Evolutionary conservation across 257 asterid species (phyloP).

Genomic region (Penstemon eatonii): DNA sequence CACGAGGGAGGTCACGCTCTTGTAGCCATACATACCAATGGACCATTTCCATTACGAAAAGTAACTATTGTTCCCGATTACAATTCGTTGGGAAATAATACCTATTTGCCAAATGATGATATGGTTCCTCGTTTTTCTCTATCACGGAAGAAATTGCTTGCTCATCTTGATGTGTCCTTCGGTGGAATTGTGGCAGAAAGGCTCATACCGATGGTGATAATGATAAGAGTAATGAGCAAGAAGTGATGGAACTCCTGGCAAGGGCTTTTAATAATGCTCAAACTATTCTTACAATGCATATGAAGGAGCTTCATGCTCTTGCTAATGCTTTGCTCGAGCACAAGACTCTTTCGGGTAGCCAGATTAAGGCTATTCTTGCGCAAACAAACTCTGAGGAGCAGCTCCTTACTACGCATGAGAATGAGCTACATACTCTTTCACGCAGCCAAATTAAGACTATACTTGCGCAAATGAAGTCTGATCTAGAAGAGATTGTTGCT

Average conservation of each 20-base stretch:
- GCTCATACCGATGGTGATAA: constrained; percentile 63
- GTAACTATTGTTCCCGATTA: constrained; percentile 84
- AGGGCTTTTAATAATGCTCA: constrained; percentile 64
- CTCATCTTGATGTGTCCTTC: constrained; percentile 56
- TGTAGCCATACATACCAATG: constrained; percentile 70
- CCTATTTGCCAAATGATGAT: constrained; percentile 53
- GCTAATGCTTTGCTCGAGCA: constrained; percentile 71
- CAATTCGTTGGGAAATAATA: constrained; percentile 73
- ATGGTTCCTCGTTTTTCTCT: constrained; percentile 17
- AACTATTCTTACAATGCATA: constrained; percentile 48
- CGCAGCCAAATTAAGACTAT: too few relatives aligned
- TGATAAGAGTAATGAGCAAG: constrained; percentile 51
- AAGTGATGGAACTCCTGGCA: constrained; percentile 51
- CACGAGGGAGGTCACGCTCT: constrained; percentile 91
- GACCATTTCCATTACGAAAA: constrained; percentile 72
- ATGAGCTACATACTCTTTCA: too few relatives aligned
- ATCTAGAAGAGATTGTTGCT: constrained; percentile 31
- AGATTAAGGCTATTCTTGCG: constrained; percentile 53
- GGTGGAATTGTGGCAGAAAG: constrained; percentile 85
- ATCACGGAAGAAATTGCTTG: constrained; percentile 67
- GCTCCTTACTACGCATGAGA: too few relatives aligned
- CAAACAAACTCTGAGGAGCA: constrained; percentile 32
- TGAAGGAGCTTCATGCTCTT: constrained; percentile 63
- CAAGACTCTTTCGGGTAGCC: constrained; percentile 63
- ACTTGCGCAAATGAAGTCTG: too few relatives aligned